A percentile compares a stretch with the other conserved stretches of the same genome.
phyloP scores from a whole-genome alignment of 2,329 filamentous ascomycete species.

The Phoma sp. region DNA sequence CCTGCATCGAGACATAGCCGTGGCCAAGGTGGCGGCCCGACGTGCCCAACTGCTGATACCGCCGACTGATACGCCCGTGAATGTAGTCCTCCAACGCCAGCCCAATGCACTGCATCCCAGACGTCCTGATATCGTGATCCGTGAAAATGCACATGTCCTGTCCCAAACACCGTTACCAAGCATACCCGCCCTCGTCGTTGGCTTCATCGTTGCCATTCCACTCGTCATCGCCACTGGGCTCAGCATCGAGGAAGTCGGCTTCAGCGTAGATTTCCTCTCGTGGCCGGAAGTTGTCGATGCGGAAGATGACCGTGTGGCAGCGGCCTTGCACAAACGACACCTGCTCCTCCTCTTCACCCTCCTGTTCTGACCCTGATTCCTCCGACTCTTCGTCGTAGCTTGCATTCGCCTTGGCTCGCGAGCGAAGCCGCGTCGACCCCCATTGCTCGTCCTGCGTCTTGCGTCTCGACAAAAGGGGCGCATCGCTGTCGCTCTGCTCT shows the following conservation, averaged over 20 bases:
- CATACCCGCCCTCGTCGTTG: slow-evolving; percentile 48
- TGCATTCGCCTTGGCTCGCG: slow-evolving; percentile 32
- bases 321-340: slow-evolving; percentile 67
- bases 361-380: slow-evolving; percentile 32
- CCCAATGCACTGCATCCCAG: slow-evolving; percentile 20
- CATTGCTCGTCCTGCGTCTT: slow-evolving; percentile 35
- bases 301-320: slow-evolving; percentile 73
- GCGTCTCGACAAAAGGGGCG: slow-evolving; percentile 28
- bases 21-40: slow-evolving; percentile 27
- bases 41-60: slow-evolving; percentile 27
- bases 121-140: not conserved
- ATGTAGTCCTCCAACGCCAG: slow-evolving; percentile 24
- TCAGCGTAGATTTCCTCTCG: slow-evolving; percentile 73
- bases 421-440: slow-evolving; percentile 41
- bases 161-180: slow-evolving; percentile 28
- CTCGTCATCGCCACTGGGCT: slow-evolving; percentile 64
- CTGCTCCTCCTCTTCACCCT: slow-evolving; percentile 24
- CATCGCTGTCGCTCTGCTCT: slow-evolving; percentile 38
- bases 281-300: slow-evolving; percentile 79
- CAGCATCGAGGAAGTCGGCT: slow-evolving; percentile 73
- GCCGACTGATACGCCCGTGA: too few species aligned
- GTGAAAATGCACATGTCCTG: not conserved
- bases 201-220: slow-evolving; percentile 65
- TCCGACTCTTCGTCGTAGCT: slow-evolving; percentile 43
- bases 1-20: not conserved